Evolutionary conservation across 176 grass and related monocot species (phyloP), one percentile per base, ranked within the genome.

Genomic region (Musa troglodytarum): DNA sequence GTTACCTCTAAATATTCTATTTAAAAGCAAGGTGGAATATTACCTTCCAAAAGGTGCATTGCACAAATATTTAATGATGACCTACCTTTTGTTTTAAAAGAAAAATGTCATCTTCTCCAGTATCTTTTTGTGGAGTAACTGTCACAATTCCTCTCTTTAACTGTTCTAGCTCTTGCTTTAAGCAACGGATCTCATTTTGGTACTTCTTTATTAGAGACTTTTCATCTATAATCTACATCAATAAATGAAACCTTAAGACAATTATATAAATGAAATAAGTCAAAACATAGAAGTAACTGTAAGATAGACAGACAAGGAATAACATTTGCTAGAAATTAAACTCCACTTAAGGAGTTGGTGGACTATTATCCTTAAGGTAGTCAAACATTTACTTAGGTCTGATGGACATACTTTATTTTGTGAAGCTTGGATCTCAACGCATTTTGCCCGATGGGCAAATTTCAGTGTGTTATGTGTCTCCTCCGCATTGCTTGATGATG

Each of bases 131-230:
- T 1, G 90, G 90, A 82, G 80, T 88, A 52, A 85, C 83, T 71
- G 78, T 82, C 72, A 95, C 74, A 82, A 99, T 99, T 79, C 96
- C 96, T 87, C 83, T 95, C 85, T 99, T 99, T 69, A 99, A 73
- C 54, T 89, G 91, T 70, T 99, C 96, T 79, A 99, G 69, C 73
- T 99, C 96, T 80, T 95, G 88, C 68, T 99, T 99, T 65, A 99
- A 86, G 81, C 87, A 82, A 50, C 85, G 83, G 69, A 99, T 99
- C 85, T 99, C 96, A 86, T 87, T 95, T 83, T 95, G 96, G 51
- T 99, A 99, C 59, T 99, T 99, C 81, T 99, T 99, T 87, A 99
- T 99, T 77, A 99, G 87, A 80, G 96, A 99, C 79, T 99, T 99
- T 69, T 99, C 96, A 91, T 95, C 96, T 51, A 99, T 86, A 84